Conservation (phyloP, 305 asterid genomes). For the Rubia balearica region DNA sequence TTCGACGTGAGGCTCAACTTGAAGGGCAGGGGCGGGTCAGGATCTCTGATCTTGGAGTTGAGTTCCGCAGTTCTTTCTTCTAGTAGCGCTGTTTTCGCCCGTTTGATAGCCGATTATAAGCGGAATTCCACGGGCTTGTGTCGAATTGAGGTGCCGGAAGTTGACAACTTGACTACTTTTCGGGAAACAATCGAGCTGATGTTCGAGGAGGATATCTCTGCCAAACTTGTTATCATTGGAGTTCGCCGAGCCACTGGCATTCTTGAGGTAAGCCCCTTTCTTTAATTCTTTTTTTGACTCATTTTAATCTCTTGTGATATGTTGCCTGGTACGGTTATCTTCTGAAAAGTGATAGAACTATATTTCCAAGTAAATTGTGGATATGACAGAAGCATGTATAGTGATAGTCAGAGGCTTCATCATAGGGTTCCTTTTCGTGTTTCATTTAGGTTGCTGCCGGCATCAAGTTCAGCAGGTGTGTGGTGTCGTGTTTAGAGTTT, state of each 20-base stretch:
- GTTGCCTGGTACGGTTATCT: neutral
- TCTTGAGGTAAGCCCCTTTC: neutral
- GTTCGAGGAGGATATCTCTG: constrained; percentile 67
- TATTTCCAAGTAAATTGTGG: neutral
- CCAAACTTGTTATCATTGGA: constrained; percentile 57
- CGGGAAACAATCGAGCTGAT: constrained; percentile 76
- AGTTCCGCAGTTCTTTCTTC: constrained; percentile 59
- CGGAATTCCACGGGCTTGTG: constrained; percentile 53
- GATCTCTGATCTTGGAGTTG: constrained; percentile 64
- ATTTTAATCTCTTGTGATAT: neutral
- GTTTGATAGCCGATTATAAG: constrained; percentile 49
- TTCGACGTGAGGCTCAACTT: constrained; percentile 72
- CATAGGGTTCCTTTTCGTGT: neutral
- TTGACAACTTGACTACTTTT: constrained; percentile 61
- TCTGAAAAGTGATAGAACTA: neutral
- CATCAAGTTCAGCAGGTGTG: constrained; percentile 58
- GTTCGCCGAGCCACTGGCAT: constrained; percentile 72
- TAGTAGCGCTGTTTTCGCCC: constrained; percentile 61
- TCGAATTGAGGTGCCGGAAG: constrained; percentile 85
- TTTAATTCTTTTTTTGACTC: too few species aligned
- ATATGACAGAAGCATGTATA: neutral
- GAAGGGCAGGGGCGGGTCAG: constrained; percentile 63
- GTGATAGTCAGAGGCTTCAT: too few species aligned
- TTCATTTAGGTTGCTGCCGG: constrained; percentile 56
- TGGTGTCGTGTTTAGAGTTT: constrained; percentile 61